A percentile compares a stretch with the other conserved stretches of the same genome.
phyloP scores from a whole-genome alignment of 2,329 filamentous ascomycete genomes.

The Lasiodiplodia citricola region DNA sequence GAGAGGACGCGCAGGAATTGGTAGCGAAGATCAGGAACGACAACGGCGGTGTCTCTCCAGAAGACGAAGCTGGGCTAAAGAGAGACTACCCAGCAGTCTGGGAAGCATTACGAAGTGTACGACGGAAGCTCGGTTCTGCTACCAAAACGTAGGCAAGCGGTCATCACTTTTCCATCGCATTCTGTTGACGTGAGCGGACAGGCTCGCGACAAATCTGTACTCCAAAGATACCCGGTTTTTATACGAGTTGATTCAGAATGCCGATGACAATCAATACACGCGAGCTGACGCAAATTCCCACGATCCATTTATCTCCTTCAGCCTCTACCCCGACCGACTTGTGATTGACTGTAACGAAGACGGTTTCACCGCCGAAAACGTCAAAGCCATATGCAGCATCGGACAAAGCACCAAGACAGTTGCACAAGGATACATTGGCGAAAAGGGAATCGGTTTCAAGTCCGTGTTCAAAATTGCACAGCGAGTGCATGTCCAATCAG shows the following conservation, averaged over 20 bases:
- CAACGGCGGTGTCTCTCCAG: not conserved
- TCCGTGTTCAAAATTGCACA: constrained; percentile 43
- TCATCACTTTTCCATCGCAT: not conserved
- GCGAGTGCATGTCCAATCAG: constrained; percentile 49
- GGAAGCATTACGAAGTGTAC: not conserved
- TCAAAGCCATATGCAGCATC: constrained; percentile 54
- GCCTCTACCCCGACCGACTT: constrained; percentile 38
- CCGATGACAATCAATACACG: constrained; percentile 47
- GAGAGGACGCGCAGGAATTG: not conserved
- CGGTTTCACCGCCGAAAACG: constrained; percentile 37
- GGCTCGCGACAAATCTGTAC: not conserved
- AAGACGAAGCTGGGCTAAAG: not conserved
- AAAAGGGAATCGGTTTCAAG: constrained; percentile 47
- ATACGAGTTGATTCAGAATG: constrained; percentile 49
- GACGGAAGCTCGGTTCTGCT: not conserved
- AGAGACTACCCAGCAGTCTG: not conserved
- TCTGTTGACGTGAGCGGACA: not conserved
- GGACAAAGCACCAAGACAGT: constrained; percentile 51
- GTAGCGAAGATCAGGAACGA: not conserved
- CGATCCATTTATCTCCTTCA: constrained; percentile 34
- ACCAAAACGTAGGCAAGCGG: not conserved
- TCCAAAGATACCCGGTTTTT: constrained; percentile 34
- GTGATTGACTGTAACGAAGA: constrained; percentile 39
- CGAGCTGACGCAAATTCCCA: accelerated
- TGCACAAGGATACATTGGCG: constrained; percentile 36